Conservation (phyloP, 345 rosid genomes). For the Eucalyptus pauciflora region DNA sequence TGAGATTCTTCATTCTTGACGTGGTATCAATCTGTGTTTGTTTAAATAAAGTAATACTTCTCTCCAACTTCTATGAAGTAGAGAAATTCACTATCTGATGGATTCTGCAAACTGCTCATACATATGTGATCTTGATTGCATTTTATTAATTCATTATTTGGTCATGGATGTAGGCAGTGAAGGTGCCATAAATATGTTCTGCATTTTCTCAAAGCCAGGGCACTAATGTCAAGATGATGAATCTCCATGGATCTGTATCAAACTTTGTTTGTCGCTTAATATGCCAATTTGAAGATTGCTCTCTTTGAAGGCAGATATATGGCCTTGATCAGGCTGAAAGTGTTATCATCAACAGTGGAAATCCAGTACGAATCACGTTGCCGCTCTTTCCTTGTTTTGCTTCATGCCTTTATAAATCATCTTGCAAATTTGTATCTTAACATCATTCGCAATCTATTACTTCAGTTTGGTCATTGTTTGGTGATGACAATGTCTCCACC, state of each 20-base stretch:
- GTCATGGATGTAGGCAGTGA: no score
- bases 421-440: not conserved
- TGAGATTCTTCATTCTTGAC: no score
- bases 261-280: no score
- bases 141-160: no score
- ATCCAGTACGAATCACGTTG: accelerated
- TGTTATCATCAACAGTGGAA: not conserved
- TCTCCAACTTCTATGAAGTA: no score
- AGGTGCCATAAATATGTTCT: accelerated
- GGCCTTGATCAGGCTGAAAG: not conserved
- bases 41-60: no score
- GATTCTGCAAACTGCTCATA: no score
- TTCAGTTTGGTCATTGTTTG: not conserved
- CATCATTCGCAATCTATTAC: accelerated
- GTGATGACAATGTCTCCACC: not conserved
- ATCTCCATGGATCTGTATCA: not conserved
- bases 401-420: not conserved
- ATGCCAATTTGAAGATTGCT: not conserved
- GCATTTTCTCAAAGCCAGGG: no score
- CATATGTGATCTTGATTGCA: no score
- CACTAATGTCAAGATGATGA: no score
- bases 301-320: not conserved
- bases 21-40: no score
- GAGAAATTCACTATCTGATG: no score
- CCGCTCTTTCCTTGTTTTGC: not conserved